Conservation (phyloP, 179 eudicot species). For the Monotropa hypopitys region DNA sequence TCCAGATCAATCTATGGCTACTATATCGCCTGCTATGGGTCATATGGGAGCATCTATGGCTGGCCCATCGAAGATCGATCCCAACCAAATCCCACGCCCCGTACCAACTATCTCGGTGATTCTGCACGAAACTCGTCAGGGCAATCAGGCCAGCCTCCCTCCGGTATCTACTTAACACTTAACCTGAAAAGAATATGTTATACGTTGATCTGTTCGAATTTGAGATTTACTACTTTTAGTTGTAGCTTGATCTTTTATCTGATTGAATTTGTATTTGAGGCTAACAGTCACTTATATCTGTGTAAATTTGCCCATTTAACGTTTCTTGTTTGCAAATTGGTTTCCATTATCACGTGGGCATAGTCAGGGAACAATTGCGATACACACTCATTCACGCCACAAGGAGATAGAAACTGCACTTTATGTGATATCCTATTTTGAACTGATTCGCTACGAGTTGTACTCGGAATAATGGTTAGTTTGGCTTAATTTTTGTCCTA, state of each 20-base stretch:
- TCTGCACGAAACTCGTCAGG: slow-evolving; percentile 79
- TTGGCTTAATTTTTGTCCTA: too few species aligned
- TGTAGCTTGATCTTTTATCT: not conserved
- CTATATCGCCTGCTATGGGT: slow-evolving; percentile 44
- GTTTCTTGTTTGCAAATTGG: not conserved
- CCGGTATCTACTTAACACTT: slow-evolving; percentile 45
- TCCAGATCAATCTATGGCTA: slow-evolving; percentile 50
- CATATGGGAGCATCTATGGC: slow-evolving; percentile 39
- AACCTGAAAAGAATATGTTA: not conserved
- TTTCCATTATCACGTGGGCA: not conserved
- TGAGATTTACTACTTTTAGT: not conserved
- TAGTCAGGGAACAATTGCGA: not conserved
- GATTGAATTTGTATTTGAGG: too few species aligned
- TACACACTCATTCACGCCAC: not conserved
- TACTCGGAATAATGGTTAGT: not conserved
- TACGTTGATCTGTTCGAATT: not conserved
- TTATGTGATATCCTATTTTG: not conserved
- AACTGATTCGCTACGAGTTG: not conserved
- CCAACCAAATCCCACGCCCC: slow-evolving; percentile 84
- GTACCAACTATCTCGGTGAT: slow-evolving; percentile 42
- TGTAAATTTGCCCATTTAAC: not conserved
- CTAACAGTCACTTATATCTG: not conserved
- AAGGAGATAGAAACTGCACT: not conserved
- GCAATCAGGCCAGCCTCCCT: slow-evolving; percentile 85
- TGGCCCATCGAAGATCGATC: slow-evolving; percentile 70